These are phyloP conservation scores for Urostyla sp. DNA, from an alignment of 73 alveolate species.

Conservation along the genomic window DNA sequence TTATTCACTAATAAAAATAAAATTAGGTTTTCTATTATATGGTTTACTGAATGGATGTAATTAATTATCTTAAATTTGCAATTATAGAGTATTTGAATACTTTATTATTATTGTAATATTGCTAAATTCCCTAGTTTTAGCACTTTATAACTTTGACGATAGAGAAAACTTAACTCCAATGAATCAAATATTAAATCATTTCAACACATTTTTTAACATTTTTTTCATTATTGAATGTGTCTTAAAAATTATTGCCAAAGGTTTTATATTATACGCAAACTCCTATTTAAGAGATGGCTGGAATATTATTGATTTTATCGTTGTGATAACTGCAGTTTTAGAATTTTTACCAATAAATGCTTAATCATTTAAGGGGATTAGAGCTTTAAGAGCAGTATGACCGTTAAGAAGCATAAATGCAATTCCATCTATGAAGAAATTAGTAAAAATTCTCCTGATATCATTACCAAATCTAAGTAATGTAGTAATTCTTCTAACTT, in stretches of 20 bases:
- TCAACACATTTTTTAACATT: conserved; percentile 3
- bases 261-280: conserved; percentile 30
- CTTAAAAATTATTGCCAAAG: conserved; percentile 58
- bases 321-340: conserved; percentile 41
- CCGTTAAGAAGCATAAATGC: conserved; percentile 61
- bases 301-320: conserved; percentile 60
- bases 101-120: not conserved
- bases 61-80: not conserved
- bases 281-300: conserved; percentile 68
- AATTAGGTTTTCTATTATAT: not conserved
- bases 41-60: conserved; percentile 35
- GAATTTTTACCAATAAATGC: conserved; percentile 38
- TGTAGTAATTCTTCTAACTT: conserved; percentile 57
- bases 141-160: conserved; percentile 51
- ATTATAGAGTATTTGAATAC: conserved; percentile 29
- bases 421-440: conserved; percentile 65
- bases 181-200: not conserved
- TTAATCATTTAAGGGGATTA: conserved; percentile 28
- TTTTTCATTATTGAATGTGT: conserved; percentile 38
- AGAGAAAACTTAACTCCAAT: not conserved
- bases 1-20: conserved; percentile 2
- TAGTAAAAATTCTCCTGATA: conserved; percentile 30
- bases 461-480: conserved; percentile 66
- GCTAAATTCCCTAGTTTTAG: conserved; percentile 62
- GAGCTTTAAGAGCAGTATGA: conserved; percentile 57